Base-by-base conservation (phyloP, 1,139 yeast genomes). In the Torulaspora globosa region DNA sequence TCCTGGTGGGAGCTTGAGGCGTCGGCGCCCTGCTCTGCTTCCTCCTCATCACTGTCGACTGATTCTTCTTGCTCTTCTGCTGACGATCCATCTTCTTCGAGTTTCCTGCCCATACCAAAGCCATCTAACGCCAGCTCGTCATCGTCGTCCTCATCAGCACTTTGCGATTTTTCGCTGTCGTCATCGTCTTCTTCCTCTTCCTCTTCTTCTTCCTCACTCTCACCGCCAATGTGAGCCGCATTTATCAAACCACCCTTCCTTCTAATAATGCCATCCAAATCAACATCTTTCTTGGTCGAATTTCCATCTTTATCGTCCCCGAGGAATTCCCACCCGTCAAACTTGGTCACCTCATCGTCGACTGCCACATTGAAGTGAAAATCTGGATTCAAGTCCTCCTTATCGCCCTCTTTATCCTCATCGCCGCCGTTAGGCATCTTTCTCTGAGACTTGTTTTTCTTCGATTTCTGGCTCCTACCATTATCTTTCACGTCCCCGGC, bases 301-400 rank as follows among this genome's bases (percentile, higher is more conserved):
- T 61, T 56, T 15, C 40, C 66, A 18, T 60, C 62, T 28, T 68
- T 66, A n/a, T 68, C 70, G 43, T 73, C 78, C 12, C 75, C 77
- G 36, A 72, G 78, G 62, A 87, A 86, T 55, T 87, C 89, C 96
- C 96, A 89, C 3, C 95, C 96, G 39, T 79, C 80, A 46, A 84
- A 80, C 14, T 69, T 71, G 3, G 71, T 61, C 2, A 71, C 60
- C 1, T 73, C 64, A 27, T 75, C 81, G 33, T 73, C 78, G 24
- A 78, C 81, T 16, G 83, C 94, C 21, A 80, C 69, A 12, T 77
- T 75, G 55, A 88, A 80, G 26, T 75, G 72, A 63, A 90, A 90
- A 47, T 82, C 80, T 24, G 90, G 88, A 51, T 83, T 81, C 42
- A 90, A 72, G 47, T 80, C 84, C 21, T 73, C 73, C 15, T 73